Conservation (phyloP, 352 stramenopile species). For the Peronospora tabacina region DNA sequence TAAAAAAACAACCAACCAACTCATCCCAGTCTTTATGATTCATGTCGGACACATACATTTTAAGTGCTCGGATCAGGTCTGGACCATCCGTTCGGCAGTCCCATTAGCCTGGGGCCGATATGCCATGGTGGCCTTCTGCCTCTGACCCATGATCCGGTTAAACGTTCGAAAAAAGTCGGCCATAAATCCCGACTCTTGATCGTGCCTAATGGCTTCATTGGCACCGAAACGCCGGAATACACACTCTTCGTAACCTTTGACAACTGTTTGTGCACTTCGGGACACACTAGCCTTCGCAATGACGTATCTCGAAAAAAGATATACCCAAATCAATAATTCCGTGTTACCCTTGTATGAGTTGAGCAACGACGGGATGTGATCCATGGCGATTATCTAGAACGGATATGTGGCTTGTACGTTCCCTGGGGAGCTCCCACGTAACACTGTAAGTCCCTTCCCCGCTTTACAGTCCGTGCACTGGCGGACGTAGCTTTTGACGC, state of each 20-base stretch:
- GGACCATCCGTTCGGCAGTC: too few species aligned
- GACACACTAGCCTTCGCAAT: background rate
- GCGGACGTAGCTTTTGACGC: too few species aligned
- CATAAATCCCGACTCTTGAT: background rate
- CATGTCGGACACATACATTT: too few species aligned
- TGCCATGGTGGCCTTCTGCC: background rate
- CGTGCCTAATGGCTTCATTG: background rate
- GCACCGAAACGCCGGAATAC: background rate
- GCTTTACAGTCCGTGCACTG: too few species aligned
- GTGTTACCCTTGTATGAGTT: background rate
- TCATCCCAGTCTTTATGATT: too few species aligned
- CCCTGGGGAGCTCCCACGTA: too few species aligned
- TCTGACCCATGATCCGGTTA: background rate
- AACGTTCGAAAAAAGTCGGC: background rate
- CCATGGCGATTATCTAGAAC: background rate
- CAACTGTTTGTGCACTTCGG: background rate
- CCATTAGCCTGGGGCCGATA: constrained; percentile 1
- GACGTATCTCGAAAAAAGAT: background rate
- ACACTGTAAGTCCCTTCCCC: too few species aligned
- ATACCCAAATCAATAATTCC: background rate
- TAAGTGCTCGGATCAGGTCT: too few species aligned
- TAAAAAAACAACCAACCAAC: too few species aligned
- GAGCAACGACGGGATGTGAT: background rate
- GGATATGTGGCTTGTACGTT: too few species aligned
- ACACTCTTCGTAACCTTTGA: background rate